phyloP scores from a whole-genome alignment of 768 basidiomycete genomes.

The Rhodotorula graminis region DNA sequence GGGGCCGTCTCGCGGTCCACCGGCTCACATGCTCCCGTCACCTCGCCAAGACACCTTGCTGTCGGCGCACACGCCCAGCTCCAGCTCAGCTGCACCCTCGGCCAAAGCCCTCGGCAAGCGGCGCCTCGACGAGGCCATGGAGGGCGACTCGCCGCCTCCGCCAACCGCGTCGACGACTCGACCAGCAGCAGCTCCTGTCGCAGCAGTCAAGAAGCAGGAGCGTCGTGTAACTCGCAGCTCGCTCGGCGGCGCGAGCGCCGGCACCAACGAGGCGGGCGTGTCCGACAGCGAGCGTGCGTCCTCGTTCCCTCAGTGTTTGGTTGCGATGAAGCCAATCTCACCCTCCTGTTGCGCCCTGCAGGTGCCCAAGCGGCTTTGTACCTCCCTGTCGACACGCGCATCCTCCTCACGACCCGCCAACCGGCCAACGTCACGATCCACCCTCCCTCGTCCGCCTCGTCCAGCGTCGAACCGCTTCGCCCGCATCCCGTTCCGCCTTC shows the following conservation, averaged over 20 bases:
- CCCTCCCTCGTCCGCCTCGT: neutral
- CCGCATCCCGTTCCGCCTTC: neutral
- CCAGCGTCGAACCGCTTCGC: no score
- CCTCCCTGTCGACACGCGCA: constrained; percentile 18
- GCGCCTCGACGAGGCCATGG: neutral
- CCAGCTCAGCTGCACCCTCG: neutral
- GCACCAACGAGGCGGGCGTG: neutral
- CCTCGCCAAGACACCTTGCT: no score
- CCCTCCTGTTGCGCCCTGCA: neutral
- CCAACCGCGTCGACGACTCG: neutral
- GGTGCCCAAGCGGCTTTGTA: neutral
- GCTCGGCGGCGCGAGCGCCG: neutral
- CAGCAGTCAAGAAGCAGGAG: neutral
- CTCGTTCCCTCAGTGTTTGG: neutral
- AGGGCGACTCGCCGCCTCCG: no score
- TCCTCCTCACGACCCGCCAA: constrained; percentile 23
- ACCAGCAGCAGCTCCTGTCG: neutral
- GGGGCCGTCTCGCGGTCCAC: neutral
- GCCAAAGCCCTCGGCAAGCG: constrained; percentile 27
- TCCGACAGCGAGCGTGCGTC: neutral
- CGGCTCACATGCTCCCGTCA: neutral
- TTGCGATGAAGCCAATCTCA: neutral
- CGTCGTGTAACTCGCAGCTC: constrained; percentile 9
- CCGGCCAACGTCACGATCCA: neutral
- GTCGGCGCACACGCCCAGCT: neutral